Percentiles rank a stretch among this genome's conserved stretches.
phyloP scores from a whole-genome alignment of 441 rosid genomes.

The Pelargonium exstipulatum region DNA sequence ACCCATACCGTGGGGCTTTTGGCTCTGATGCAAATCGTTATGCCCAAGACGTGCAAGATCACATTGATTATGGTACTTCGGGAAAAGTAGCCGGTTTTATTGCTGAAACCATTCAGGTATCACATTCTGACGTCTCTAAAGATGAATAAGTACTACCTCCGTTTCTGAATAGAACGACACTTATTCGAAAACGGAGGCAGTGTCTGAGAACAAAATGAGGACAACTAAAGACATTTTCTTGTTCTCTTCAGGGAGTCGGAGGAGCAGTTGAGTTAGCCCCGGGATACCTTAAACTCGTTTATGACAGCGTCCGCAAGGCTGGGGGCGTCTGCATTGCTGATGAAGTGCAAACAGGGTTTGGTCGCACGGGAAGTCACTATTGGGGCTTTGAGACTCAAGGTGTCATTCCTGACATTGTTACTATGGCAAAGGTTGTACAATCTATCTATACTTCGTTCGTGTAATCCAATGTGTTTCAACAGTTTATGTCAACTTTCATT shows the following conservation, averaged over 20 bases:
- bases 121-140: background rate
- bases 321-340: slow-evolving; percentile 95
- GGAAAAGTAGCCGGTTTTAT: slow-evolving; percentile 91
- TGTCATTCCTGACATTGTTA: slow-evolving; percentile 88
- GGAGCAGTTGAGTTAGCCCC: slow-evolving; percentile 96
- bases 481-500: background rate
- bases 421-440: slow-evolving; percentile 84
- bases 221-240: no score
- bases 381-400: slow-evolving; percentile 94
- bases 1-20: slow-evolving; percentile 79
- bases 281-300: slow-evolving; percentile 70
- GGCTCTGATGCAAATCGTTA: slow-evolving; percentile 67
- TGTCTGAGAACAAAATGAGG: no score
- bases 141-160: background rate
- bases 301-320: slow-evolving; percentile 70
- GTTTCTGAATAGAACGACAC: no score
- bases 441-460: background rate
- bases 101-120: slow-evolving; percentile 88
- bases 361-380: slow-evolving; percentile 83
- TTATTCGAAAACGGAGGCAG: no score
- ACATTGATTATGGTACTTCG: slow-evolving; percentile 79
- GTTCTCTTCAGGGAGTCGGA: slow-evolving; percentile 61
- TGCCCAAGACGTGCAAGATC: slow-evolving; percentile 85
- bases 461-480: no score
- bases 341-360: slow-evolving; percentile 94